A percentile compares a stretch with the other conserved stretches of the same genome.
These are phyloP conservation scores for Fibroporia radiculosa DNA, from an alignment of 768 basidiomycete species.

Conservation along the genomic window DNA sequence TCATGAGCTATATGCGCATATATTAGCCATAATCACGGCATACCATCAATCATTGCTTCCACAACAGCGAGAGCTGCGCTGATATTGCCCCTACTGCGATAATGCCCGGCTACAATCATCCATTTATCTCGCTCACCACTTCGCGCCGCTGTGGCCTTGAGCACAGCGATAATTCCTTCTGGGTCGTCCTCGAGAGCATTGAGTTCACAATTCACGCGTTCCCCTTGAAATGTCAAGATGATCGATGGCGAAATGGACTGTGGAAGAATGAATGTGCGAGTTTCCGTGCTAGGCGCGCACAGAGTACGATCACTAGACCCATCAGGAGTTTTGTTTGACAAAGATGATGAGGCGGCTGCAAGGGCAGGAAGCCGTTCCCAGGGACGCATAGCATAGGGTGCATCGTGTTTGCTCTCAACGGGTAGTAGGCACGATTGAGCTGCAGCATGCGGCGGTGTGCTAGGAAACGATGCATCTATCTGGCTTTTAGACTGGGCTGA, in stretches of 20 bases:
- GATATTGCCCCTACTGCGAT: slow-evolving; percentile 42
- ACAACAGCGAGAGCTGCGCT: slow-evolving; percentile 36
- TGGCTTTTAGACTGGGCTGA: too few species aligned
- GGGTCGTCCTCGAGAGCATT: slow-evolving; percentile 36
- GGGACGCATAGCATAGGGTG: too few species aligned
- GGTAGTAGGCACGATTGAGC: too few species aligned
- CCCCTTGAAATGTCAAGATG: slow-evolving; percentile 7
- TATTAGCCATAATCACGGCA: slow-evolving; percentile 2
- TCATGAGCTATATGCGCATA: background rate
- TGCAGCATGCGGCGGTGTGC: too few species aligned
- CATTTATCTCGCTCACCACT: slow-evolving; percentile 39
- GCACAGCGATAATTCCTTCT: slow-evolving; percentile 34
- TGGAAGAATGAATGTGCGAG: too few species aligned
- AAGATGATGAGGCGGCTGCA: too few species aligned
- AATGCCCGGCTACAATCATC: slow-evolving; percentile 47
- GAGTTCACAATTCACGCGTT: slow-evolving; percentile 29
- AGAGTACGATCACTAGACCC: too few species aligned
- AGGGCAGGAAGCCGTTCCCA: too few species aligned
- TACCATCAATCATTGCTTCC: slow-evolving; percentile 41
- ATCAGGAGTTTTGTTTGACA: too few species aligned
- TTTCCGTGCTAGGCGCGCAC: too few species aligned
- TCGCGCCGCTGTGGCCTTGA: slow-evolving; percentile 32
- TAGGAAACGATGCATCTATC: too few species aligned
- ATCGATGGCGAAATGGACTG: slow-evolving; percentile 4
- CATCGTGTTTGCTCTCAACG: too few species aligned